A percentile compares a stretch with the other conserved stretches of the same genome.
These are phyloP conservation scores for Parietaria judaica DNA, from an alignment of 306 rosid species.

Conservation along the genomic window DNA sequence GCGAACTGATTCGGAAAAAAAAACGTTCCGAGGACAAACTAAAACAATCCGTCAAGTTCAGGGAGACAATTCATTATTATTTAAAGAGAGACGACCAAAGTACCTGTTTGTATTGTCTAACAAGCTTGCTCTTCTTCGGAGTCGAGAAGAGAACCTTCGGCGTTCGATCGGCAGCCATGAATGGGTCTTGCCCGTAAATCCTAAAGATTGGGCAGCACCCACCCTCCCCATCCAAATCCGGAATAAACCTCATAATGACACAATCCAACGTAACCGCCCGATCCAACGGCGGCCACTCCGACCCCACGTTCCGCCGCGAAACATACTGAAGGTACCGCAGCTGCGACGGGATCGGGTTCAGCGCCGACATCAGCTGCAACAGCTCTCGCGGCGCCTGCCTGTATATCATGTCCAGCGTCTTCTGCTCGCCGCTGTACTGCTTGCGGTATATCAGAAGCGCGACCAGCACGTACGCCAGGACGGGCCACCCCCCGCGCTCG, in stretches of 20 bases:
- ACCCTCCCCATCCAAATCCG: conserved; percentile 72
- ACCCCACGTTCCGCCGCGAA: conserved; percentile 81
- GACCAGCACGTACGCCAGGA: conserved; percentile 89
- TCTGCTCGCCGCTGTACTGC: conserved; percentile 73
- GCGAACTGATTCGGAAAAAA: too few species aligned
- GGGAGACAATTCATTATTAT: too few species aligned
- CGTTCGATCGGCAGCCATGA: conserved; percentile 75
- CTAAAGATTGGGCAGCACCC: conserved; percentile 94
- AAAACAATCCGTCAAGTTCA: too few species aligned
- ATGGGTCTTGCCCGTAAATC: conserved; percentile 91
- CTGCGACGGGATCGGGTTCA: conserved; percentile 92
- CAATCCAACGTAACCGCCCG: conserved; percentile 90
- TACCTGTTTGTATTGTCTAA: conserved; percentile 83
- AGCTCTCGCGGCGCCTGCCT: conserved; percentile 88
- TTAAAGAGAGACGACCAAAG: conserved; percentile 17
- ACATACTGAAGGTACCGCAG: conserved; percentile 91
- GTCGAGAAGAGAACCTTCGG: conserved; percentile 87
- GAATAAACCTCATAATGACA: conserved; percentile 66
- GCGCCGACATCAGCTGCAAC: conserved; percentile 82
- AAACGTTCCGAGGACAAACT: too few species aligned
- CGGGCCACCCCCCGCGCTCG: conserved; percentile 92
- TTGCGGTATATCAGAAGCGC: conserved; percentile 84
- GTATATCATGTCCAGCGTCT: conserved; percentile 88
- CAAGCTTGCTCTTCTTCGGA: conserved; percentile 78
- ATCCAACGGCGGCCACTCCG: conserved; percentile 93